Evolutionary conservation across 768 basidiomycete species (phyloP), one percentile per base, ranked within the genome.

Genomic region (Saitozyma podzolica): DNA sequence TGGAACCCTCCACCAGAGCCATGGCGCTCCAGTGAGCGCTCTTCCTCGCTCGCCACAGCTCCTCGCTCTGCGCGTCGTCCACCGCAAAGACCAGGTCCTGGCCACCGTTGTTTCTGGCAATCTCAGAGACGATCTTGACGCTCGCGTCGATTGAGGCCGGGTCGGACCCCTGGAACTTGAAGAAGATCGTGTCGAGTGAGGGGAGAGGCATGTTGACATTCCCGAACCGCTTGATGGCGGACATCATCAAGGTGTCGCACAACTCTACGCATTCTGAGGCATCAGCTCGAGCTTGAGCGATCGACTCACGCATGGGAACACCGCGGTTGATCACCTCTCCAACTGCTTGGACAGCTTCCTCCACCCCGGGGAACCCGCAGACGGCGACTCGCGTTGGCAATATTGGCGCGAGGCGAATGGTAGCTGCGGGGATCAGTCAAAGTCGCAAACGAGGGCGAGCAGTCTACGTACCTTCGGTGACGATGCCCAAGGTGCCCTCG

Each of bases 301-400:
- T 10, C 2, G 37, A 50, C 67, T 59, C 43, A 68, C 67, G 67
- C 51, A 65, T 68, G 7, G 67, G 51, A 10, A 68, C 63, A 47
- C 67, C 67, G 11, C 48, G 56, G 54, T 68, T 68, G 50, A 68
- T 68, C 0, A 68, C 54, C 50, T 68, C 67, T 42, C 67, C 67
- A 8, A 92, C 92, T 0, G 91, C 90, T 48, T 82, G 83, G 3
- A 90, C 88, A 0, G 93, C 93, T 49, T 83, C 81, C 58, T 86
- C 83, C 13, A 93, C 90, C 64, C 86, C 82, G 0, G 88, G 87
- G 81, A 96, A 96, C 62, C 90, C 89, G 14, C 87, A 89, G 80
- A 95, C 87, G 0, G 90, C 91, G 29, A 94, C 92, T 63, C 86
- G 86, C 2, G 89, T 90, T 0, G 91, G 91, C 0, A 92, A 69